Percentiles rank a stretch among this genome's conserved stretches.
These are phyloP conservation scores for Pterula multifida DNA, from an alignment of 1,284 basidiomycete genomes.

Conservation along the genomic window DNA sequence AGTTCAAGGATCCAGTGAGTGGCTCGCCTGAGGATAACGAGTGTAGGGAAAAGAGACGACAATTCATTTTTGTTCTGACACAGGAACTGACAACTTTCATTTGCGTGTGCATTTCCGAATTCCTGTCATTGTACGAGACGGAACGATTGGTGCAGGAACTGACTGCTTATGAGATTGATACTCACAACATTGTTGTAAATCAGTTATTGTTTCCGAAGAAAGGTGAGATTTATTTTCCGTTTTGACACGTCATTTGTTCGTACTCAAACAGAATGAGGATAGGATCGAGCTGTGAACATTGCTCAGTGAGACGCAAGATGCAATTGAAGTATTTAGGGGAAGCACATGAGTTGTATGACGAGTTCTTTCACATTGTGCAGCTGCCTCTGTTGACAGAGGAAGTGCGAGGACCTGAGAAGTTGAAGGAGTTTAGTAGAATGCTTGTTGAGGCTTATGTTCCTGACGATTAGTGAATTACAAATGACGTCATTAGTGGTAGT, in stretches of 20 bases:
- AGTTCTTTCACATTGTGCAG: constrained; percentile 93
- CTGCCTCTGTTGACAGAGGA: constrained; percentile 94
- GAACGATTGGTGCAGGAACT: constrained; percentile 96
- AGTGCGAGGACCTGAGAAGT: constrained; percentile 88
- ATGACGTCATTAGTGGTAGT: background rate
- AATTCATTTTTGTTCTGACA: background rate
- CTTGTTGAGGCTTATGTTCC: constrained; percentile 28
- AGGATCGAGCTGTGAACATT: constrained; percentile 94
- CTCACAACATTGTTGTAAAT: constrained; percentile 97
- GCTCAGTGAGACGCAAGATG: constrained; percentile 90
- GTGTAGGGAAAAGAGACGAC: constrained; percentile 3
- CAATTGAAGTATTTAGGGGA: constrained; percentile 94
- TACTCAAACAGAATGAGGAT: constrained; percentile 3
- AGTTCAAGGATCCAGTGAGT: constrained; percentile 95
- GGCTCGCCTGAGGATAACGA: no score
- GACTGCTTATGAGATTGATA: constrained; percentile 95
- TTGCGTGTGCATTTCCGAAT: constrained; percentile 97
- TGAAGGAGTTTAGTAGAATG: constrained; percentile 85
- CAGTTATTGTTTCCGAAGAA: constrained; percentile 92
- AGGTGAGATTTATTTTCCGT: constrained; percentile 51
- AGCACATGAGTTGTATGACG: constrained; percentile 91
- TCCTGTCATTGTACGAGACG: constrained; percentile 96
- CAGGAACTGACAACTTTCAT: constrained; percentile 97
- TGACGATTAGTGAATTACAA: background rate
- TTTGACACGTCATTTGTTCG: background rate